Percentiles rank a stretch among this genome's conserved stretches.
phyloP scores from a whole-genome alignment of 768 basidiomycete species.

The Lepiota venenata region DNA sequence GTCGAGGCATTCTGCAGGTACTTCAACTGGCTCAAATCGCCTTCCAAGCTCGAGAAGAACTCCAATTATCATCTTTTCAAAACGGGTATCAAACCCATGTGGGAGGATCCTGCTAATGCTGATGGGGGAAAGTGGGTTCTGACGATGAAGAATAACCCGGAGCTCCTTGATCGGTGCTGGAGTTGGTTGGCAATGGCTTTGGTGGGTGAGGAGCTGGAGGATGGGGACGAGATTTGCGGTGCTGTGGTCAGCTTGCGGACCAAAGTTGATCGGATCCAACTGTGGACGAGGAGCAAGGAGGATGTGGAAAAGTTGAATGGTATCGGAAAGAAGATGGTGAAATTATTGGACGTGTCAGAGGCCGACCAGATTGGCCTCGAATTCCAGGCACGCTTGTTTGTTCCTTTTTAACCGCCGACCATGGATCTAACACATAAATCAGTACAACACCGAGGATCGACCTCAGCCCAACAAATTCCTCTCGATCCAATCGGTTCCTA shows the following conservation, averaged over 20 bases:
- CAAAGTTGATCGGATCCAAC: slow-evolving; percentile 87
- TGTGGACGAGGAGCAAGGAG: slow-evolving; percentile 87
- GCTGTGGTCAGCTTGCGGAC: slow-evolving; percentile 85
- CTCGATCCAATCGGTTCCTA: slow-evolving; percentile 68
- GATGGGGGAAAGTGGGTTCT: slow-evolving; percentile 95
- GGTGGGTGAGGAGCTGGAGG: slow-evolving; percentile 80
- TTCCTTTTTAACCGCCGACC: slow-evolving; percentile 19
- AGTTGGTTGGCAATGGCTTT: slow-evolving; percentile 88
- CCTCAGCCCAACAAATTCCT: slow-evolving; percentile 82
- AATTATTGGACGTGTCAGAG: slow-evolving; percentile 80
- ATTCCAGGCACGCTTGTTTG: slow-evolving; percentile 67
- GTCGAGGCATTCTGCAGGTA: slow-evolving; percentile 90
- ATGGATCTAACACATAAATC: slow-evolving; percentile 4
- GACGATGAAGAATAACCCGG: slow-evolving; percentile 84
- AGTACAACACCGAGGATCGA: slow-evolving; percentile 89
- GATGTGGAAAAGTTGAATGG: slow-evolving; percentile 83
- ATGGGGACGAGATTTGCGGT: slow-evolving; percentile 73
- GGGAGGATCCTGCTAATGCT: slow-evolving; percentile 92
- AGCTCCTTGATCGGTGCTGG: slow-evolving; percentile 85
- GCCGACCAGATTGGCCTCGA: slow-evolving; percentile 83
- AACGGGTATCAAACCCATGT: slow-evolving; percentile 93
- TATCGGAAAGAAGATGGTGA: slow-evolving; percentile 81
- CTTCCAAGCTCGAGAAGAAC: slow-evolving; percentile 83
- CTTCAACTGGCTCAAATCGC: slow-evolving; percentile 93
- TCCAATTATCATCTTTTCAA: slow-evolving; percentile 97